phyloP scores from a whole-genome alignment of 192 early-diverging fungal genomes.

The Entrophospora sp. region DNA sequence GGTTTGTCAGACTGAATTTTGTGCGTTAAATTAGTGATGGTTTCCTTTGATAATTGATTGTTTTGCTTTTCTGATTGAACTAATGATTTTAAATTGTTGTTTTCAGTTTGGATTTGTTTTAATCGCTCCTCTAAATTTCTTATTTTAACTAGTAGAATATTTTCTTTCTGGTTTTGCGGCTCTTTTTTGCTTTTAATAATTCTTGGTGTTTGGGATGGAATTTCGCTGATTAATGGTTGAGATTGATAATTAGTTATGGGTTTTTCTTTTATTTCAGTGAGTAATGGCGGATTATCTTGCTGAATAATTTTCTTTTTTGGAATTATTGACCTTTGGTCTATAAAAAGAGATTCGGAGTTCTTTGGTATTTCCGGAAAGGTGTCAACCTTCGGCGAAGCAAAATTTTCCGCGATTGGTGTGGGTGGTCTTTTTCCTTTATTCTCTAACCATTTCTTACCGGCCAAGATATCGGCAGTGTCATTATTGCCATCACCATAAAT shows the following conservation, averaged over 20 bases:
- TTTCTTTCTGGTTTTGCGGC: neutral
- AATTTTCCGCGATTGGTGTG: neutral
- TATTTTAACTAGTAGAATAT: neutral
- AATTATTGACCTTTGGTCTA: neutral
- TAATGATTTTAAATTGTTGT: neutral
- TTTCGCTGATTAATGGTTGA: neutral
- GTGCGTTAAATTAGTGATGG: neutral
- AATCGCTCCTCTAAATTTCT: too few species aligned
- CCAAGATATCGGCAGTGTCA: neutral
- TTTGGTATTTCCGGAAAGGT: neutral
- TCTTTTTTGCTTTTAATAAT: too few species aligned
- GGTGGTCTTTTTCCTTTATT: neutral
- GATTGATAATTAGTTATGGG: neutral
- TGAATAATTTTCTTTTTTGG: neutral
- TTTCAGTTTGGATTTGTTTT: too few species aligned
- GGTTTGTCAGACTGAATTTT: neutral
- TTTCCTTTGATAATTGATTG: neutral
- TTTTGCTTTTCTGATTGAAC: neutral
- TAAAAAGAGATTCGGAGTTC: neutral
- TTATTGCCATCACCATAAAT: neutral
- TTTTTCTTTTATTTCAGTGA: neutral
- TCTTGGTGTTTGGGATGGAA: neutral
- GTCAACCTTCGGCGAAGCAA: too few species aligned
- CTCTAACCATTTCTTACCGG: neutral
- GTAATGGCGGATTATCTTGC: neutral